Evolutionary conservation across 1,139 yeast species (phyloP).

Genomic region (Sugiyamaella sp.): DNA sequence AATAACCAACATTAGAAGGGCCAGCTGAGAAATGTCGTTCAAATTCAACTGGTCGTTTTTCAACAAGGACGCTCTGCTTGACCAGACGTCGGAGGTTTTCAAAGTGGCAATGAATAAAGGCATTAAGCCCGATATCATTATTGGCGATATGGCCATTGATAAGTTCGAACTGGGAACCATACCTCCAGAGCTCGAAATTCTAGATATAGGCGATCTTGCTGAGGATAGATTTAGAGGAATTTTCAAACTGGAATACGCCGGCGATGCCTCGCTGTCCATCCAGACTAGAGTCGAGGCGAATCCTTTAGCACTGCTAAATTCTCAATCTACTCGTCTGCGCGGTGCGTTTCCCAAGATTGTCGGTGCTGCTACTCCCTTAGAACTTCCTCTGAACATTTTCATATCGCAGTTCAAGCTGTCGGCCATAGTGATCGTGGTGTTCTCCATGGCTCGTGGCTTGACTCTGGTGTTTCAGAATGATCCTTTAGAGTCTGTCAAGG

Average conservation of each 20-base stretch:
- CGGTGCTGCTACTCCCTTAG: slow-evolving; percentile 60
- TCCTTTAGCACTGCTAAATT: slow-evolving; percentile 57
- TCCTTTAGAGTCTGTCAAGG: slow-evolving; percentile 73
- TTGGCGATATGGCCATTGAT: slow-evolving; percentile 68
- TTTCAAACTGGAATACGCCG: slow-evolving; percentile 68
- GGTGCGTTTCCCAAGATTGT: slow-evolving; percentile 31
- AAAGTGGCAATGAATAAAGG: slow-evolving; percentile 72
- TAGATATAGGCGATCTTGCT: slow-evolving; percentile 75
- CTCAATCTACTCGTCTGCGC: slow-evolving; percentile 37
- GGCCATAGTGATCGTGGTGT: slow-evolving; percentile 72
- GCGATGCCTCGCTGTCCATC: slow-evolving; percentile 69
- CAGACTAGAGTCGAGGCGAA: slow-evolving; percentile 70
- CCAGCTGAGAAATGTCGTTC: slow-evolving; percentile 59
- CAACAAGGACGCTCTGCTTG: slow-evolving; percentile 62
- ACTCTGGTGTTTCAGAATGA: slow-evolving; percentile 75
- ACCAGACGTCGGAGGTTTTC: slow-evolving; percentile 66
- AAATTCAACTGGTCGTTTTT: slow-evolving; percentile 76
- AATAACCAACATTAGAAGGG: not conserved
- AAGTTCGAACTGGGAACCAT: slow-evolving; percentile 72
- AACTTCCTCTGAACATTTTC: slow-evolving; percentile 65
- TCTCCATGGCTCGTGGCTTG: slow-evolving; percentile 67
- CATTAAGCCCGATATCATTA: slow-evolving; percentile 73
- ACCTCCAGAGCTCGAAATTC: slow-evolving; percentile 69
- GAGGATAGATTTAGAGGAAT: slow-evolving; percentile 72
- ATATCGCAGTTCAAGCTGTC: slow-evolving; percentile 63